Percentiles rank a stretch among this genome's conserved stretches.
Evolutionary conservation across 257 asterid genomes (phyloP).

Genomic region (Rehmannia glutinosa): DNA sequence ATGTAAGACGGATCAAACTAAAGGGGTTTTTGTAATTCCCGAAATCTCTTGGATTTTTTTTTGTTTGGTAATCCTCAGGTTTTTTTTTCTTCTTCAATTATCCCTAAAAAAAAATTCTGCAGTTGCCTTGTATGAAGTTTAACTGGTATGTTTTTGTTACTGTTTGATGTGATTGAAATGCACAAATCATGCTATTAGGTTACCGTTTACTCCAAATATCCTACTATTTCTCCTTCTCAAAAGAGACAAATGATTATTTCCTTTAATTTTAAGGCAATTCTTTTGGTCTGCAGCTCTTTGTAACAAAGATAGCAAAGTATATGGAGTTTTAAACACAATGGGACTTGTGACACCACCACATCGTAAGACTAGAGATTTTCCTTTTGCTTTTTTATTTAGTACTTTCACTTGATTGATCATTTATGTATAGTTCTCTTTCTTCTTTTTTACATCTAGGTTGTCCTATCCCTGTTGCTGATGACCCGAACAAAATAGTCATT

Average conservation of each 20-base stretch:
- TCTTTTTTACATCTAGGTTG: conserved; percentile 49
- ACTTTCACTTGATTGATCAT: neutral
- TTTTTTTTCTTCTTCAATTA: too few relatives aligned
- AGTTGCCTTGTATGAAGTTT: neutral
- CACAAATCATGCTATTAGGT: conserved; percentile 4
- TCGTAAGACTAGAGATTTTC: conserved; percentile 51
- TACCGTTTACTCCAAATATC: neutral
- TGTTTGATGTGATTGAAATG: neutral
- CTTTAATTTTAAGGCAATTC: conserved; percentile 2
- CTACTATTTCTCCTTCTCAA: neutral
- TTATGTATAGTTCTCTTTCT: neutral
- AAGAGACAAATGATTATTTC: neutral
- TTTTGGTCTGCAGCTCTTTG: conserved; percentile 65
- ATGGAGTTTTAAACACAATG: conserved; percentile 63
- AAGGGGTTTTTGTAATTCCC: too few relatives aligned
- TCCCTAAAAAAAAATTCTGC: neutral
- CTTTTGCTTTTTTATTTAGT: neutral
- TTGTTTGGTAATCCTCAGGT: too few relatives aligned
- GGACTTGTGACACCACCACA: conserved; percentile 83
- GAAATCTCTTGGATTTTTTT: too few relatives aligned
- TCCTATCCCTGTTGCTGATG: conserved; percentile 61
- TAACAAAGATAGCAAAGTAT: conserved; percentile 87
- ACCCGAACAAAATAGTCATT: conserved; percentile 58
- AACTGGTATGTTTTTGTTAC: neutral
- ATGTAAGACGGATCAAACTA: too few relatives aligned